Evolutionary conservation across 2,329 filamentous ascomycete species (phyloP).

Genomic region (Monosporascus sp.): DNA sequence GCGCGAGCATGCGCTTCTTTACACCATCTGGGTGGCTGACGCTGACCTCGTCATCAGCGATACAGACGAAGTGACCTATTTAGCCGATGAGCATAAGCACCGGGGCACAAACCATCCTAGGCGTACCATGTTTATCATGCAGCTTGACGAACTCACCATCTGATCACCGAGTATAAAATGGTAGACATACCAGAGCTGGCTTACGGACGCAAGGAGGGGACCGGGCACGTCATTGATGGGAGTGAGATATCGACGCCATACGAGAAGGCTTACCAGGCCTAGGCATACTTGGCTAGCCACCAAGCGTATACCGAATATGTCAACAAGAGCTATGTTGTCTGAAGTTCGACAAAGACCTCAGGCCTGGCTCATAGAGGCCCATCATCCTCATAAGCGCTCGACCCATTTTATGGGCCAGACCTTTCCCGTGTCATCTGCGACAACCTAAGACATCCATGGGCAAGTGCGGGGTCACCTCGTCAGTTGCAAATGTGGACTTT

Average conservation of each 20-base stretch:
- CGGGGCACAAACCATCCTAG: background rate
- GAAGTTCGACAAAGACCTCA: background rate
- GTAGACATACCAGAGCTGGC: slow-evolving; percentile 32
- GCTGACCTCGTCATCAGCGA: slow-evolving; percentile 37
- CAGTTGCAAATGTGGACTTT: too few species aligned
- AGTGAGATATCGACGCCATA: slow-evolving; percentile 26
- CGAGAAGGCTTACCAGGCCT: background rate
- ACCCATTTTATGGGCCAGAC: too few species aligned
- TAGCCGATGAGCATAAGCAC: background rate
- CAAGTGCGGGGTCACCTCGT: too few species aligned
- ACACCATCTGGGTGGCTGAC: slow-evolving; percentile 36
- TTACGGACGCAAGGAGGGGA: slow-evolving; percentile 33
- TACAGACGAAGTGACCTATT: slow-evolving; percentile 35
- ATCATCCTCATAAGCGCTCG: too few species aligned
- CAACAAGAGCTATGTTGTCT: background rate
- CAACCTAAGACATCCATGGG: too few species aligned
- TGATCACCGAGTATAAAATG: slow-evolving; percentile 32
- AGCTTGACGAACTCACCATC: slow-evolving; percentile 29
- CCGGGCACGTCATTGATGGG: slow-evolving; percentile 35
- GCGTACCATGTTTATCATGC: slow-evolving; percentile 33
- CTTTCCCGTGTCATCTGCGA: too few species aligned
- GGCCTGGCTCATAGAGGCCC: background rate
- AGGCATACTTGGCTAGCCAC: background rate
- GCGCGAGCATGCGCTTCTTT: slow-evolving; percentile 27
- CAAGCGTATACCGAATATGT: background rate